Base-by-base conservation (phyloP, 345 rosid species). In the Gossypium herbaceum region DNA sequence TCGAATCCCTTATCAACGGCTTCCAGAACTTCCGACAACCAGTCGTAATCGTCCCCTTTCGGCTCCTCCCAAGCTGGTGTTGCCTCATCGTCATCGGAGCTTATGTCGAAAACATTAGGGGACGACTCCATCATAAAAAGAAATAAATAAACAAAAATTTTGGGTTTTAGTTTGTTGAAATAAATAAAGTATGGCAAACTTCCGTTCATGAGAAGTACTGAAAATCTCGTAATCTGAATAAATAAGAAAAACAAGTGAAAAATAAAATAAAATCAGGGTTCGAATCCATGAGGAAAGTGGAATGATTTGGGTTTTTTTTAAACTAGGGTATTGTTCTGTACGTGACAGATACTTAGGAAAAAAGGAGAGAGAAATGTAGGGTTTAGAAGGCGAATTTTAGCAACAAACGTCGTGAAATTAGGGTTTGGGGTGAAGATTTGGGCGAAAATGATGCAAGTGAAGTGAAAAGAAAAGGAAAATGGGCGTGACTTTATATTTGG, bases 1-100 rank as follows among this genome's bases (percentile, higher is more conserved):
- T 66, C 82, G 15, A 54, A 20, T 1, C 73, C 76, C 68, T 48
- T 70, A 13, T 75, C 83, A 60, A 77, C 80, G 12, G 17, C 78
- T 56, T 44, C 0, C 4, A 88, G 81, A 22, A 85, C n/a, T 61
- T 68, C 66, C 58, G 75, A 51, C 52, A 88, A 27, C 94, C 90
- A 90, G 29, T 82, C 59, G 27, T 10, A 71, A 70, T 83, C 84
- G 20, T 82, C 85, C 17, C 67, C 44, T 20, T 34, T 72, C 15
- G 78, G 71, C 9, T 68, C 80, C 27, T 71, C 79, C 55, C 79
- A 61, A 12, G 81, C 57, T 73, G 62, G 61, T 56, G 68, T 16
- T 43, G 3, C 22, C 15, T 27, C 72, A 17, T 87, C 94, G 20
- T 90, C 92, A 54, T 86, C 92, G 60, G 94, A 90, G 77, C 92